Percentiles rank a stretch among this genome's conserved stretches.
phyloP scores from a whole-genome alignment of 164 flowering plant genomes.

The Annona cherimola region DNA sequence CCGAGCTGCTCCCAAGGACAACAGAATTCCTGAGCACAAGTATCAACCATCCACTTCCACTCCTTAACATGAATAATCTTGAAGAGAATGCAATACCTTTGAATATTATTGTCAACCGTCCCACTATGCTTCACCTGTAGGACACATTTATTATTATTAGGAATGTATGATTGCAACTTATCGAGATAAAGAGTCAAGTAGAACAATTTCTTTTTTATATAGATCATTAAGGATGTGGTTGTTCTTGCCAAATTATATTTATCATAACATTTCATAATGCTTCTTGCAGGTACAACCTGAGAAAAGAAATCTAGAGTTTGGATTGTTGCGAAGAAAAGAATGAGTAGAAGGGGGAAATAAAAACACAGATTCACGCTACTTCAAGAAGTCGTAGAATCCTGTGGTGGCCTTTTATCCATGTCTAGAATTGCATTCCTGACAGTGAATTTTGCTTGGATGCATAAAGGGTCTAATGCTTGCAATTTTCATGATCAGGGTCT shows the following conservation, averaged over 20 bases:
- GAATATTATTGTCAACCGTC: constrained; percentile 10
- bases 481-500: too few relatives aligned
- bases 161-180: background rate
- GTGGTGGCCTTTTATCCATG: too few relatives aligned
- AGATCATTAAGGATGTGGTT: too few relatives aligned
- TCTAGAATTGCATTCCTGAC: too few relatives aligned
- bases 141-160: constrained; percentile 9
- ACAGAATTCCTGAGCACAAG: background rate
- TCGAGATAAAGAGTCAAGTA: background rate
- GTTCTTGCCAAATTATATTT: too few relatives aligned
- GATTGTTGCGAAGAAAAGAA: too few relatives aligned
- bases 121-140: constrained; percentile 16
- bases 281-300: background rate
- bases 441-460: too few relatives aligned
- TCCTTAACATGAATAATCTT: background rate
- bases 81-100: constrained; percentile 15
- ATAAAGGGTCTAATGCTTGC: too few relatives aligned
- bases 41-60: background rate
- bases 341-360: background rate
- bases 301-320: background rate
- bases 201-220: background rate
- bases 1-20: background rate
- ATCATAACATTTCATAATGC: too few relatives aligned
- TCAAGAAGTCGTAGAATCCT: too few relatives aligned
- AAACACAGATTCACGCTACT: background rate